Percentiles rank a stretch among this genome's conserved stretches.
These are phyloP conservation scores for Hemileccinum rubropunctum DNA, from an alignment of 768 basidiomycete species.

Conservation along the genomic window DNA sequence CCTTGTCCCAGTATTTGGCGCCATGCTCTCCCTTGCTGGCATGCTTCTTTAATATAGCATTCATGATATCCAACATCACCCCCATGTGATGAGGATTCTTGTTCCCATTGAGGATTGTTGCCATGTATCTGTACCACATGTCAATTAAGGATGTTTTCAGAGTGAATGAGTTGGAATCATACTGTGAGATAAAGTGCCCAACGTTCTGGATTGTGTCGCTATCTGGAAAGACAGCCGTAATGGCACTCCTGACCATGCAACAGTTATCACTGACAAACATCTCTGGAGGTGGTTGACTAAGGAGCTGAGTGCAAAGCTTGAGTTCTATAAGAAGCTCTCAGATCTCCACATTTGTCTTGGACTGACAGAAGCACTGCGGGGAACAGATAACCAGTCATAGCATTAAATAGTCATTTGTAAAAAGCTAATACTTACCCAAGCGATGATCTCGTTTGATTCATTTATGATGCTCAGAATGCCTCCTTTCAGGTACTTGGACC, in stretches of 20 bases:
- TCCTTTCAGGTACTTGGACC: too few relatives aligned
- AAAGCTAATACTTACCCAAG: not conserved
- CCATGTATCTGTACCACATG: conserved; percentile 9
- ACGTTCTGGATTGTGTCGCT: conserved; percentile 8
- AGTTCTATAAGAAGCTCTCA: not conserved
- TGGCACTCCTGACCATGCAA: conserved; percentile 12
- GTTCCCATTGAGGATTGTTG: conserved; percentile 9
- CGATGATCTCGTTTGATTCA: too few relatives aligned
- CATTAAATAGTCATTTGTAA: not conserved
- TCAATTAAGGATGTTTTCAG: too few relatives aligned
- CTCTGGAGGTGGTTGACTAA: conserved; percentile 5
- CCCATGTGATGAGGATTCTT: conserved; percentile 2
- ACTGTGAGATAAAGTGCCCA: conserved; percentile 21
- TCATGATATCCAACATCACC: conserved; percentile 11
- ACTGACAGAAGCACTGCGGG: not conserved
- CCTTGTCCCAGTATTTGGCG: conserved; percentile 16
- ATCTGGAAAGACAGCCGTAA: conserved; percentile 5
- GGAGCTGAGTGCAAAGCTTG: not conserved
- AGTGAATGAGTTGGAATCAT: too few relatives aligned
- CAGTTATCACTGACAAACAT: conserved; percentile 22
- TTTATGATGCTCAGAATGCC: too few relatives aligned
- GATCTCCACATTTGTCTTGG: too few relatives aligned
- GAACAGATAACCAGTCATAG: not conserved
- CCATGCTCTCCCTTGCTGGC: conserved; percentile 1
- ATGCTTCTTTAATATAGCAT: conserved; percentile 8